Conservation (phyloP, 2,329 filamentous ascomycete genomes). For the Colletotrichum orbiculare region DNA sequence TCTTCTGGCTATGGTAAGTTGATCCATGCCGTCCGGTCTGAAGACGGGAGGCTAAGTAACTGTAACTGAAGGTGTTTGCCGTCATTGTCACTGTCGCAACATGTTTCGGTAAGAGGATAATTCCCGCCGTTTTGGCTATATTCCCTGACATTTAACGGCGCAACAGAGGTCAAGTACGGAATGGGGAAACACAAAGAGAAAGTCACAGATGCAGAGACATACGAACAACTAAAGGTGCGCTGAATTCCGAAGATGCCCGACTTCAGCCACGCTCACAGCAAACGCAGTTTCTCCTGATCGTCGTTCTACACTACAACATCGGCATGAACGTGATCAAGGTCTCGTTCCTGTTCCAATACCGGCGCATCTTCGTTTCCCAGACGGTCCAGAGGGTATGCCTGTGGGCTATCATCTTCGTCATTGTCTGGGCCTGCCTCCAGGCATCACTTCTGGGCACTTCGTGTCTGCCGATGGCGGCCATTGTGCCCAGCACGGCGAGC, state of each 20-base stretch:
- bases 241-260: neutral
- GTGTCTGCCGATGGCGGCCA: conserved; percentile 42
- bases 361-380: conserved; percentile 44
- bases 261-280: neutral
- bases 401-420: conserved; percentile 42
- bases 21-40: neutral
- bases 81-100: conserved; percentile 34
- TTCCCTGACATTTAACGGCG: neutral
- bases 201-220: conserved; percentile 35
- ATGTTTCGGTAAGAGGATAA: neutral
- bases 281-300: conserved; percentile 41
- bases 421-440: conserved; percentile 43
- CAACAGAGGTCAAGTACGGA: conserved; percentile 40
- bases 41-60: conserved; percentile 14
- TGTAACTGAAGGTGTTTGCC: conserved; percentile 35
- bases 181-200: conserved; percentile 42
- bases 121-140: too few species aligned
- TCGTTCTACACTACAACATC: conserved; percentile 45
- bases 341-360: conserved; percentile 47
- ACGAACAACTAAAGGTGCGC: conserved; percentile 41
- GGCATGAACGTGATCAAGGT: conserved; percentile 47
- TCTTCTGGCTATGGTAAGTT: conserved; percentile 38
- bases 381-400: conserved; percentile 41
- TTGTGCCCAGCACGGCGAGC: conserved; percentile 40
- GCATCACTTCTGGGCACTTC: conserved; percentile 41